A percentile compares a stretch with the other conserved stretches of the same genome.
Conservation (phyloP, 2,329 filamentous ascomycete species). For the Nothophaeocryptopus gaeumannii region DNA sequence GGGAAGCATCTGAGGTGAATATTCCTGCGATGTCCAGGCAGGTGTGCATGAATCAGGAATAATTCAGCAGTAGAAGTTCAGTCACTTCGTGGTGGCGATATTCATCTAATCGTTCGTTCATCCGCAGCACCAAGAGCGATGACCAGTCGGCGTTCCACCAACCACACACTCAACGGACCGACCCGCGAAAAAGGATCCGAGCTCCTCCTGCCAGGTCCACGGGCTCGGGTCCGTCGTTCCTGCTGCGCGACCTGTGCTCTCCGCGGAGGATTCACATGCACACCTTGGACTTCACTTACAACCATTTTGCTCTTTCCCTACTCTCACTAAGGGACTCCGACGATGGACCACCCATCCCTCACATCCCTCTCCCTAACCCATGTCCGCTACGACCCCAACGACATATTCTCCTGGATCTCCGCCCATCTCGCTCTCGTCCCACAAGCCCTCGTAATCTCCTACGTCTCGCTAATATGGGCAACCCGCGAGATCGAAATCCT, state of each 20-base stretch:
- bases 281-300: too few relatives aligned
- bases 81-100: too few relatives aligned
- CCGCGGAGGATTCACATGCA: constrained; percentile 6
- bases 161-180: too few relatives aligned
- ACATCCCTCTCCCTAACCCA: constrained; percentile 92
- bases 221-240: too few relatives aligned
- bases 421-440: constrained; percentile 93
- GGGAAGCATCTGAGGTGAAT: constrained; percentile 17
- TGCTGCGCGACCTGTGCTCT: too few relatives aligned
- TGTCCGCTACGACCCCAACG: constrained; percentile 92
- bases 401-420: constrained; percentile 79
- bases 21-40: not conserved
- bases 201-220: too few relatives aligned
- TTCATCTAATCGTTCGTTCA: too few relatives aligned
- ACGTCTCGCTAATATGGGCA: constrained; percentile 85
- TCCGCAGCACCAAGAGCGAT: too few relatives aligned
- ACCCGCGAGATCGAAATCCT: constrained; percentile 86
- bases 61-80: too few relatives aligned
- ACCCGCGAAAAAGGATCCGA: too few relatives aligned
- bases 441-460: constrained; percentile 85
- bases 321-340: constrained; percentile 8
- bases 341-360: constrained; percentile 58
- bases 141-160: too few relatives aligned
- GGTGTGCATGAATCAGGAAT: constrained; percentile 3
- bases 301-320: not conserved